A percentile compares a stretch with the other conserved stretches of the same genome.
phyloP scores from a whole-genome alignment of 2,329 filamentous ascomycete genomes.

The Thelonectria blattea region DNA sequence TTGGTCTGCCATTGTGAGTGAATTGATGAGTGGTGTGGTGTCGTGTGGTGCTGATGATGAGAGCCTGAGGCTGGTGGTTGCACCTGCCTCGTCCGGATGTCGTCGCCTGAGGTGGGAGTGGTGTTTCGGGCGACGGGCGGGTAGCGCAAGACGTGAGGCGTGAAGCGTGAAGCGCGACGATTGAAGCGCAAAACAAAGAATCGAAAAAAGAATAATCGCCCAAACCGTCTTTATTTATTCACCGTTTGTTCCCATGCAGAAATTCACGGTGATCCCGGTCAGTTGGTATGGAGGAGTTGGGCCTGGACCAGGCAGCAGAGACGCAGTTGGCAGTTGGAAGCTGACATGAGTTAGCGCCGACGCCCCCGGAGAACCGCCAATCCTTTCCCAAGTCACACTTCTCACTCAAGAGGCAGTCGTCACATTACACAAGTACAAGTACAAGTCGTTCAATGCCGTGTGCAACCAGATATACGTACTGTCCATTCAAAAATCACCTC shows the following conservation, averaged over 20 bases:
- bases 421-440: too few species aligned
- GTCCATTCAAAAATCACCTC: slow-evolving; percentile 10
- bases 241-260: not conserved
- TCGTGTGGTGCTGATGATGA: not conserved
- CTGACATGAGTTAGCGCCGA: too few species aligned
- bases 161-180: not conserved
- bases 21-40: not conserved
- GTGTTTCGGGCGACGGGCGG: not conserved
- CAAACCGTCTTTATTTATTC: slow-evolving; percentile 1
- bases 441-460: too few species aligned
- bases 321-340: not conserved
- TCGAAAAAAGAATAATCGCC: not conserved
- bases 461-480: slow-evolving; percentile 5
- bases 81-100: not conserved
- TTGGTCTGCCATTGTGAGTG: slow-evolving; percentile 18
- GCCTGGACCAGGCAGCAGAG: not conserved
- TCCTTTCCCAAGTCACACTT: too few species aligned
- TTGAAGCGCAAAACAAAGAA: not conserved
- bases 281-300: not conserved
- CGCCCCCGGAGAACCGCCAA: too few species aligned
- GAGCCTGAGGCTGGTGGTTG: not conserved
- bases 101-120: not conserved
- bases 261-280: not conserved
- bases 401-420: too few species aligned
- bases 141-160: not conserved